Conservation (phyloP, 352 stramenopile genomes). For the Globisporangium splendens region DNA sequence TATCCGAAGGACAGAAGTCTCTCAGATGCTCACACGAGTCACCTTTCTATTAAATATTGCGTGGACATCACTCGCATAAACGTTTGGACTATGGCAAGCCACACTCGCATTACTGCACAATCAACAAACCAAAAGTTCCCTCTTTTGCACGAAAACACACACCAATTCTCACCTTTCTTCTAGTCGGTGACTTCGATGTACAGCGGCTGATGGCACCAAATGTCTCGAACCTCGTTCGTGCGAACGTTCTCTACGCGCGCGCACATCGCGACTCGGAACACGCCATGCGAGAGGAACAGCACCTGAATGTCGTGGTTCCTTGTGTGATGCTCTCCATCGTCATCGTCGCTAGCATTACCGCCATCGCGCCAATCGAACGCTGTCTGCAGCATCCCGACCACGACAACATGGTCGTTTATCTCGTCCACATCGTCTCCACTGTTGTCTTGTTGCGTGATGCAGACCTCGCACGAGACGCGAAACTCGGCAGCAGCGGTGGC, state of each 20-base stretch:
- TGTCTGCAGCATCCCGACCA: conserved; percentile 33
- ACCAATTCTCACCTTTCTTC: neutral
- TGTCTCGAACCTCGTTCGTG: conserved; percentile 7
- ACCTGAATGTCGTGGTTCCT: conserved; percentile 36
- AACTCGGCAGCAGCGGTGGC: neutral
- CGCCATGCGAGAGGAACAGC: conserved; percentile 63
- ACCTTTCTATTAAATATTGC: conserved; percentile 1
- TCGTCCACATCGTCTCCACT: neutral
- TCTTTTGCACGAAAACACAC: too few species aligned
- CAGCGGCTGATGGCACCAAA: conserved; percentile 51
- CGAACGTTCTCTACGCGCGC: conserved; percentile 2
- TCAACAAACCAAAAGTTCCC: neutral
- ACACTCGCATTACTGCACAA: neutral
- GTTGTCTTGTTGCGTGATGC: conserved; percentile 32
- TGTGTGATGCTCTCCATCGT: conserved; percentile 3
- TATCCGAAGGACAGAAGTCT: neutral
- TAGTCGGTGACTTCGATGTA: conserved; percentile 28
- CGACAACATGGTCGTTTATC: conserved; percentile 28
- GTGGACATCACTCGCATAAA: neutral
- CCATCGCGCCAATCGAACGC: conserved; percentile 19
- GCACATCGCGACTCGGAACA: conserved; percentile 40
- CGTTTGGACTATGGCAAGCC: neutral
- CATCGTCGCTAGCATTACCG: neutral
- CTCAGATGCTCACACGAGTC: neutral
- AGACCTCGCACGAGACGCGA: conserved; percentile 19